These are phyloP conservation scores for Fusarium sp. DNA, from an alignment of 2,329 filamentous ascomycete species.

Conservation along the genomic window DNA sequence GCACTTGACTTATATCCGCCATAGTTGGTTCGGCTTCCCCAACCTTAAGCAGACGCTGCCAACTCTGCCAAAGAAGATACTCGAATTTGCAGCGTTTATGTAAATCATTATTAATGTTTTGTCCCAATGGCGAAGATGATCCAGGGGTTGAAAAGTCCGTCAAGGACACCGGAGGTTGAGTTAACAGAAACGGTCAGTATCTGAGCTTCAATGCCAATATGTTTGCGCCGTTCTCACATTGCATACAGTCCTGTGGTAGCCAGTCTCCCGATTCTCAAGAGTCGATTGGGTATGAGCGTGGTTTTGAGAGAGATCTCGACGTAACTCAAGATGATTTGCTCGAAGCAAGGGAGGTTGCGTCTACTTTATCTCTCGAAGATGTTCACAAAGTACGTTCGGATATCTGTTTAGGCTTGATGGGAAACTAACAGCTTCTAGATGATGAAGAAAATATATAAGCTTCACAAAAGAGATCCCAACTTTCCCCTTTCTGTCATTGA, in stretches of 20 bases:
- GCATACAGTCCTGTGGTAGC: not conserved
- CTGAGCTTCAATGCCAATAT: not conserved
- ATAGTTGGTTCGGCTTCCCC: not conserved
- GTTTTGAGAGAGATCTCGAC: conserved; percentile 44
- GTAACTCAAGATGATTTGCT: conserved; percentile 58
- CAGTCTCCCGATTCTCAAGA: not conserved
- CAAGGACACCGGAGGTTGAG: not conserved
- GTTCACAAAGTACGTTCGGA: conserved; percentile 45
- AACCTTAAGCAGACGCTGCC: not conserved
- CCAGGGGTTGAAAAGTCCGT: conserved; percentile 1
- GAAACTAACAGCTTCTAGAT: conserved; percentile 38
- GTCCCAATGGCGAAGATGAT: conserved; percentile 2
- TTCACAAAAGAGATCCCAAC: conserved; percentile 54
- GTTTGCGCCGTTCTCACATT: not conserved
- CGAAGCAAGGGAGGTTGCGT: conserved; percentile 56
- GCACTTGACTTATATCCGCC: not conserved
- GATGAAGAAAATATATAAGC: conserved; percentile 50
- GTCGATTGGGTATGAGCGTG: not conserved
- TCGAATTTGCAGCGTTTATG: not conserved
- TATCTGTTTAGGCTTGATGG: fast-evolving
- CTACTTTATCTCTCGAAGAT: conserved; percentile 50
- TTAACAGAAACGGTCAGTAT: conserved; percentile 16
- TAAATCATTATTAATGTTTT: not conserved
- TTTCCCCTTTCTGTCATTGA: conserved; percentile 51
- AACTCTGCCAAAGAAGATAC: not conserved